These are phyloP conservation scores for Magnolia sinica DNA, from an alignment of 164 flowering plant genomes.

Conservation along the genomic window DNA sequence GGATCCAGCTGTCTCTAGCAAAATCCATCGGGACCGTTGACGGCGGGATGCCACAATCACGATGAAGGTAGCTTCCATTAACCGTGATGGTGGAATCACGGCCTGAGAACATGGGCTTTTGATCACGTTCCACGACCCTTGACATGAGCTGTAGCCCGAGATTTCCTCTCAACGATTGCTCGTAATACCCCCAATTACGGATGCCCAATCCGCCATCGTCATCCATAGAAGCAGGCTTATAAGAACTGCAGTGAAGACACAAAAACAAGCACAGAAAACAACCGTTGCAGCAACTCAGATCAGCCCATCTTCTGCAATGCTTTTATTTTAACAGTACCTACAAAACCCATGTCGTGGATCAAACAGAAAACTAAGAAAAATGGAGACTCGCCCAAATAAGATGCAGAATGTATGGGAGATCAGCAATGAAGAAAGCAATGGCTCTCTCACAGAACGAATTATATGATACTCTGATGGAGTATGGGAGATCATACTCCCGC, in stretches of 20 bases:
- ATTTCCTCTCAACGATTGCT: slow-evolving; percentile 51
- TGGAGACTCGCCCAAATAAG: background rate
- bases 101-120: slow-evolving; percentile 45
- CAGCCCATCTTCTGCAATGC: slow-evolving; percentile 18
- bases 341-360: background rate
- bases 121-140: slow-evolving; percentile 46
- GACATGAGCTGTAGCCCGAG: slow-evolving; percentile 75
- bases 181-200: slow-evolving; percentile 83
- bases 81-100: slow-evolving; percentile 50
- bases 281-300: background rate
- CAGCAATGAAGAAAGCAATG: background rate
- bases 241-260: background rate
- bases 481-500: no score
- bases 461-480: no score
- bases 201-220: slow-evolving; percentile 58
- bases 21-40: slow-evolving; percentile 48
- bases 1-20: slow-evolving; percentile 53
- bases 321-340: slow-evolving; percentile 4
- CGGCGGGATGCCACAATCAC: slow-evolving; percentile 45
- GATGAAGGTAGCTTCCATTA: slow-evolving; percentile 49
- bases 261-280: background rate
- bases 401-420: background rate
- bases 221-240: slow-evolving; percentile 40
- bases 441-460: background rate
- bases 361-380: background rate